Evolutionary conservation across 129 eudicot species (phyloP), one percentile per base, ranked within the genome.

Genomic region (Chrysanthemum makinoi): DNA sequence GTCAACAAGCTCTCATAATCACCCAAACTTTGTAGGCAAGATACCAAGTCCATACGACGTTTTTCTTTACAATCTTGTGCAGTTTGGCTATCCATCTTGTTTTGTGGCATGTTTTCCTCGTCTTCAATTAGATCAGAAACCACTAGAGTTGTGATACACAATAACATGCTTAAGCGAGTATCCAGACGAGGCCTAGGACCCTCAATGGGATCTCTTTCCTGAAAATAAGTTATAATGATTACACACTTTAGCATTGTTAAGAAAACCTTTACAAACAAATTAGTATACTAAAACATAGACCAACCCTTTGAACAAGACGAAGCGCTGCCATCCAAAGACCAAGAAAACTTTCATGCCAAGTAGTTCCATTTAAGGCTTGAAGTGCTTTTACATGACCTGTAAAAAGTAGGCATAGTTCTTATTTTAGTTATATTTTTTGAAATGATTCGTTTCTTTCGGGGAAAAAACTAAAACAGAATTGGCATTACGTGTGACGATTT

Each of bases 241-340:
- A 20, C 22, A 15, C 13, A 71, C 13, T 33, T 33, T 9, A 68
- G 61, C 47, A 50, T 72, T 62, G 65, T 56, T 43, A 44, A 46
- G 35, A 46, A 59, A 60, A 60, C 7, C 39, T 60, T 26, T 26
- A 60, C 18, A 26, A 22, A n/a, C 39, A 60, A 26, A 60, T 60
- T 59, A 59, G n/a, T 26, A 60, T 33, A 24, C 52, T 5, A n/a
- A 43, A 58, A 55, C 13, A 80, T 35, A 68, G 66, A 46, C 89
- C 14, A 66, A 94, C 99, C 95, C 99, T 86, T 81, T 94, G 97
- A 82, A 94, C 96, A 73, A 89, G 91, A 39, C 96, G 89, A 56
- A 94, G 84, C 68, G 99, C 91, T 9, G 99, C 92, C 88, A 89
- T 84, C 99, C 99, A 94, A 80, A 94, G 95, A 66, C 96, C 95